These are phyloP conservation scores for Saccharum officinarum DNA, from an alignment of 176 grass and related monocot genomes.

Conservation along the genomic window DNA sequence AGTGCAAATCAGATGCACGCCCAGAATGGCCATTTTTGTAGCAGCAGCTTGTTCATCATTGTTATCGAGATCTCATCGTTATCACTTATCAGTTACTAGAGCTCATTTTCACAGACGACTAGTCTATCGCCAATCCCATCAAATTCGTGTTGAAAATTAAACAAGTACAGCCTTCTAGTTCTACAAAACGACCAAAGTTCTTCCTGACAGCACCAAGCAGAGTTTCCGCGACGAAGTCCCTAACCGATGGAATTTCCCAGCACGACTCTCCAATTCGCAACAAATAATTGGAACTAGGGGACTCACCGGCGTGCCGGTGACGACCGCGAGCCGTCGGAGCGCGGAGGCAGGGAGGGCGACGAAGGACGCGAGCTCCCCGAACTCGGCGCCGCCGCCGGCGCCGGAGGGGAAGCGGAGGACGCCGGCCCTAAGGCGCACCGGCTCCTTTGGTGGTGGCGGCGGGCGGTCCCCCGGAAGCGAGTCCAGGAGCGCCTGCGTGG, in stretches of 20 bases:
- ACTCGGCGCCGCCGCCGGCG: constrained; percentile 31
- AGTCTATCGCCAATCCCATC: not conserved
- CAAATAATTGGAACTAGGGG: not conserved
- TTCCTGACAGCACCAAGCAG: not conserved
- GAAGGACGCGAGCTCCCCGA: constrained; percentile 59
- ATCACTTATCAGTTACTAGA: not conserved
- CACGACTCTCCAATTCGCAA: not conserved
- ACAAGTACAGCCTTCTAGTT: not conserved
- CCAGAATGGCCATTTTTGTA: not conserved
- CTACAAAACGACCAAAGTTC: not conserved
- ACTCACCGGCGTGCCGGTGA: constrained; percentile 72
- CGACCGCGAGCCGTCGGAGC: constrained; percentile 65
- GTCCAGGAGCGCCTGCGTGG: constrained; percentile 70
- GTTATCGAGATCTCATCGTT: not conserved
- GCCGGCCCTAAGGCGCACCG: constrained; percentile 60
- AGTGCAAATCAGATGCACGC: not conserved
- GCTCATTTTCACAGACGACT: not conserved
- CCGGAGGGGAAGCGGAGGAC: constrained; percentile 58
- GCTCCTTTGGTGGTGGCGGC: constrained; percentile 5
- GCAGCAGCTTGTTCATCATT: not conserved
- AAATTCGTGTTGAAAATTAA: not conserved
- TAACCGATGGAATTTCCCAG: not conserved
- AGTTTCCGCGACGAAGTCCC: not conserved
- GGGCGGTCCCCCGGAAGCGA: constrained; percentile 55
- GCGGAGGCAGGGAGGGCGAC: constrained; percentile 47